phyloP scores from a whole-genome alignment of 2,329 filamentous ascomycete genomes.

The Neonectria punicea region DNA sequence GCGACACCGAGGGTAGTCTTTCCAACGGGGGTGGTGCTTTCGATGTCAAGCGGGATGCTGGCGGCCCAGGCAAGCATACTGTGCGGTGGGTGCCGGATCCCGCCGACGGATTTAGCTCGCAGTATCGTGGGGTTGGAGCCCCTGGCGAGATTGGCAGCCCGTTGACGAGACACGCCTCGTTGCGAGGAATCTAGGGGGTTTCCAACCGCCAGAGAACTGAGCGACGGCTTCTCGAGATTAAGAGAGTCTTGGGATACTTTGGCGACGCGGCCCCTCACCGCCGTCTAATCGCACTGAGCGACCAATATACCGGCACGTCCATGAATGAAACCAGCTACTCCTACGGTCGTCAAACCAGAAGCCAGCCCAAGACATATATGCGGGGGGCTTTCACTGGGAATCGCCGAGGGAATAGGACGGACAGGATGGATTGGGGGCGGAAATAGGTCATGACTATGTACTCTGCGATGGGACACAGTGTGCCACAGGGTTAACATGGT shows the following conservation, averaged over 20 bases:
- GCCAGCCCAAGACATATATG: conserved; percentile 21
- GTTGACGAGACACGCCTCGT: conserved; percentile 56
- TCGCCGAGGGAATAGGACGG: conserved; percentile 1
- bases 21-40: conserved; percentile 94
- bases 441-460: conserved; percentile 1
- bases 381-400: conserved; percentile 28
- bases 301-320: conserved; percentile 6
- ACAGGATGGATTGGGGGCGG: neutral
- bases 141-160: conserved; percentile 79
- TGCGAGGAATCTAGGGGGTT: conserved; percentile 50
- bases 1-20: conserved; percentile 87
- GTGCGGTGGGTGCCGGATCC: conserved; percentile 68
- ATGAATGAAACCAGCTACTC: neutral
- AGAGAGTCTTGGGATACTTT: conserved; percentile 2
- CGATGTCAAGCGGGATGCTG: conserved; percentile 67
- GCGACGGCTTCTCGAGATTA: conserved; percentile 4
- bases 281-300: conserved; percentile 7
- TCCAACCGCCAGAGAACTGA: conserved; percentile 22
- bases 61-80: conserved; percentile 49
- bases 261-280: conserved; percentile 8
- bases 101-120: conserved; percentile 53
- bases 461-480: conserved; percentile 20
- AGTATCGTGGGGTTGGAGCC: conserved; percentile 61
- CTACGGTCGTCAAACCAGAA: neutral
- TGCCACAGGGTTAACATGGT: conserved; percentile 19